Conservation (phyloP, 208 protist genomes). For the Spongospora subterranea region DNA sequence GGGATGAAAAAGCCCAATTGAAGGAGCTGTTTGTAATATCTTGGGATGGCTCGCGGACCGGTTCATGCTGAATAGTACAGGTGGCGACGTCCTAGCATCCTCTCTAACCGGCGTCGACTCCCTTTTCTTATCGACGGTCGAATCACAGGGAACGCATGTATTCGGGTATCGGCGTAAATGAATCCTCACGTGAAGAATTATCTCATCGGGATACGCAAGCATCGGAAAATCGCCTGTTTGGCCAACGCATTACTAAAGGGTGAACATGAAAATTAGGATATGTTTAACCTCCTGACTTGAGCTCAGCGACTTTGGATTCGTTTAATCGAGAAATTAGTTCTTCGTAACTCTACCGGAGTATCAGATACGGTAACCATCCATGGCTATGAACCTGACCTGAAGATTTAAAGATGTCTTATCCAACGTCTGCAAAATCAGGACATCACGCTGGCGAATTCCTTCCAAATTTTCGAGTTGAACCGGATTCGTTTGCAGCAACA, state of each 20-base stretch:
- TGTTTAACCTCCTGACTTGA: not conserved
- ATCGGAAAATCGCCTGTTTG: slow-evolving; percentile 10
- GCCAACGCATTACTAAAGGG: too few species aligned
- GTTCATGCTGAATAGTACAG: not conserved
- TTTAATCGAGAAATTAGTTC: too few species aligned
- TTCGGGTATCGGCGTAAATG: slow-evolving; percentile 24
- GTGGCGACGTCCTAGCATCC: not conserved
- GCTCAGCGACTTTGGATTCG: not conserved
- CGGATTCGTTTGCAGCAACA: not conserved
- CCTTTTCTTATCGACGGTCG: not conserved
- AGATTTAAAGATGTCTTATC: not conserved
- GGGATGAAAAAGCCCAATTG: too few species aligned
- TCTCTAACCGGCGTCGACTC: too few species aligned
- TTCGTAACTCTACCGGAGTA: too few species aligned
- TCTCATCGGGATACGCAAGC: not conserved
- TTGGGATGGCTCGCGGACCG: not conserved
- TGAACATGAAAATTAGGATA: not conserved
- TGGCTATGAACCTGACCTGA: not conserved
- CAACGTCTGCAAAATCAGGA: not conserved
- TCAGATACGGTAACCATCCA: too few species aligned
- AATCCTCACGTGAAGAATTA: not conserved
- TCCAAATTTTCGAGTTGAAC: not conserved
- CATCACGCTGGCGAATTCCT: not conserved
- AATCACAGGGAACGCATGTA: not conserved
- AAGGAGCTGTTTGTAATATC: not conserved